phyloP scores from a whole-genome alignment of 2,329 filamentous ascomycete genomes.

The Beauveria varroae region DNA sequence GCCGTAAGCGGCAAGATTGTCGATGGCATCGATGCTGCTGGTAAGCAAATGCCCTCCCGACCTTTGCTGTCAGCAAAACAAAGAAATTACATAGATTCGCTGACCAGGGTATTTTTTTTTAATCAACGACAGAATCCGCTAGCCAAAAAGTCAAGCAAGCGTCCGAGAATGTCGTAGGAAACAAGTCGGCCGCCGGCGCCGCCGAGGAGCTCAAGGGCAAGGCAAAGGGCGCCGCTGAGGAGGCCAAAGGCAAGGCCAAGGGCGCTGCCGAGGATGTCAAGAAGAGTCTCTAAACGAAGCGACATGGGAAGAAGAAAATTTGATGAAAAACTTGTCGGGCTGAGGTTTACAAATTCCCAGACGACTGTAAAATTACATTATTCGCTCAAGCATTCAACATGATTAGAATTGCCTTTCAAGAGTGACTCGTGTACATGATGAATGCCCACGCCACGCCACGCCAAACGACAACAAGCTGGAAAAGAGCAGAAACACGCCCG shows the following conservation, averaged over 20 bases:
- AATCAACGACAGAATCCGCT: constrained; percentile 24
- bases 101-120: neutral
- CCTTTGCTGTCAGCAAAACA: too few species aligned
- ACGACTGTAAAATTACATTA: neutral
- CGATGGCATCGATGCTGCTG: constrained; percentile 50
- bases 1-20: constrained; percentile 54
- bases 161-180: constrained; percentile 27
- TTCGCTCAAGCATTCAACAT: neutral
- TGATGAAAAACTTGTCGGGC: too few species aligned
- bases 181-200: constrained; percentile 26
- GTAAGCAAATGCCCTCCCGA: constrained; percentile 31
- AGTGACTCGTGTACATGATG: neutral
- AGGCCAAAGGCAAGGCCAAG: constrained; percentile 33
- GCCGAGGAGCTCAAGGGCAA: constrained; percentile 33
- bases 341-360: neutral
- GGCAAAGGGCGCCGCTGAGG: constrained; percentile 36
- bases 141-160: constrained; percentile 43
- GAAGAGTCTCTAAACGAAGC: constrained; percentile 21
- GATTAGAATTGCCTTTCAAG: neutral
- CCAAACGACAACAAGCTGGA: neutral
- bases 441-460: neutral
- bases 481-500: neutral
- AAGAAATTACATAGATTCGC: neutral
- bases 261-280: constrained; percentile 34
- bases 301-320: neutral